Evolutionary conservation across 345 rosid species (phyloP), one percentile per base, ranked within the genome.

Genomic region (Populus tremula): DNA sequence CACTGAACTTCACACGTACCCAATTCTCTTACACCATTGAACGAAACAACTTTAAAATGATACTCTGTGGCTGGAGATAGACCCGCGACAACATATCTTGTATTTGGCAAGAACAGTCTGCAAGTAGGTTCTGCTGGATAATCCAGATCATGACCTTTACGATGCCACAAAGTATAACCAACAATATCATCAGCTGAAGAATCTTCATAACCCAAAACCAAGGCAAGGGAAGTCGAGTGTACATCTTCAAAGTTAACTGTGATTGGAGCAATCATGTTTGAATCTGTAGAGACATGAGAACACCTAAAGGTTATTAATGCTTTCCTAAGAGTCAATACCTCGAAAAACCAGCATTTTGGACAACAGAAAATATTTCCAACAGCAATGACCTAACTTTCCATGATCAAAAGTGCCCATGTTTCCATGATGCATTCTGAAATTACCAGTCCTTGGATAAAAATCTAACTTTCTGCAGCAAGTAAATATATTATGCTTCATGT

Each of bases 91-190:
- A 86, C 84, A 81, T 88, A 96, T 79, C 88, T 90, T 71, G 79
- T 83, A 77, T 88, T 86, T 56, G 93, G 98, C 21, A 80, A 80
- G 77, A 81, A 84, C 27, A 92, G 82, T 13, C 86, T 89, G 82
- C 94, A 90, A 25, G 98, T 94, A 13, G 98, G 89, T 82, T 90
- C 90, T 71, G 77, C 81, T 10, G 88, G 84, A 82, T 92, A 96
- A 59, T 84, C 86, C 63, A 53, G 76, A 27, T 89, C 94, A 1
- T 70, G 62, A 73, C 81, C 87, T 76, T 83, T 89, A 8, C 97
- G 90, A 85, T 94, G 95, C 99, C 99, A 96, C 43, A 96, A 79
- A 73, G 81, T 86, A 81, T 92, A 94, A 59, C 85, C 83, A 49
- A 84, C 78, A 71, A 87, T 78, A 74, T 81, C 78, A 75, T 84